Evolutionary conservation across 2,329 filamentous ascomycete genomes (phyloP), one percentile per base, ranked within the genome.

Genomic region (Cladosporium halotolerans): DNA sequence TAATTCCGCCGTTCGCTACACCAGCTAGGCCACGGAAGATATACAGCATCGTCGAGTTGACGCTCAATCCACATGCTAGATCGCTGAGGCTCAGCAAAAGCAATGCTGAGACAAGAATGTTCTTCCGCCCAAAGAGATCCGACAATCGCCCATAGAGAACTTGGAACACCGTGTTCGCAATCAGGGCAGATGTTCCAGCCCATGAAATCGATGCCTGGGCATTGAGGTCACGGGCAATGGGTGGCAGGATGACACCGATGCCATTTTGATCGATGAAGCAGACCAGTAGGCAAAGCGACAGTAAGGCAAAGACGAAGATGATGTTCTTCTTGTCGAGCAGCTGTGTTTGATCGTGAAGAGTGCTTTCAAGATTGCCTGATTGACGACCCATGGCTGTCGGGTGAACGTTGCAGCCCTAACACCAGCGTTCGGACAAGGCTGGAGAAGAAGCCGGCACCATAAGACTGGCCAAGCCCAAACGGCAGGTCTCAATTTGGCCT

Each of bases 111-210:
- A 85, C 62, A 48, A 80, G 79, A 6, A 85, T 73, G 7, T 75
- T 72, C 63, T 84, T 84, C 14, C 82, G 75, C 13, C 66, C 66
- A 44, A 67, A 67, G 3, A 68, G 59, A 44, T 68, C 65, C 16
- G 55, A 60, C 14, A 68, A 55, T 10, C 66, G 75, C 16, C 82
- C 82, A 62, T 85, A 85, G 0, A 86, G 72, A 55, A 84, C 80
- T 58, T 83, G 82, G 58, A 85, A 85, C 33, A 79, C 77, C 0
- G 83, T 84, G 55, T 79, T 80, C 31, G 78, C 78, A 43, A 82
- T 76, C 42, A 82, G 65, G 3, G 74, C 73, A 8, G 76, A 74
- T 0, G 77, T 79, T 6, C 76, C 77, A 1, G 76, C 76, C 79
- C 78, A 81, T 1, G 76, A 73, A 44, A 83, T 83, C 2, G 77